These are phyloP conservation scores for Elongisporangium senticosum DNA, from an alignment of 352 stramenopile genomes.

Conservation along the genomic window DNA sequence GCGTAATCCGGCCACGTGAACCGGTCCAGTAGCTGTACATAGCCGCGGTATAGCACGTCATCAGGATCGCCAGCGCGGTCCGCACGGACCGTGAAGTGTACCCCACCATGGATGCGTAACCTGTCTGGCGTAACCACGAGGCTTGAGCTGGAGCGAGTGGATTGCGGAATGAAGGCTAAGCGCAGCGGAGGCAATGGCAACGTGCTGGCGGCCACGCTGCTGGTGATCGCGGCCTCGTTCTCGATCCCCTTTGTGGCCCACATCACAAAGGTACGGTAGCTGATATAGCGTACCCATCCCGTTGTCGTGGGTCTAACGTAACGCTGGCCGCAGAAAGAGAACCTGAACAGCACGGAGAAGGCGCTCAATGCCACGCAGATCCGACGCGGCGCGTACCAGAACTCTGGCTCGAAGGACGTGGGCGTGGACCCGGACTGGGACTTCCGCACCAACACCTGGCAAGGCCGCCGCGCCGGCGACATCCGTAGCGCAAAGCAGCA, in stretches of 20 bases:
- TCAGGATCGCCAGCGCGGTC: not conserved
- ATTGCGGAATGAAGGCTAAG: not conserved
- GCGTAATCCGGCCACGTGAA: not conserved
- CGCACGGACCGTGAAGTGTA: not conserved
- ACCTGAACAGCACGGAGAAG: slow-evolving; percentile 52
- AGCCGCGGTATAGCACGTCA: not conserved
- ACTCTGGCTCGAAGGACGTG: slow-evolving; percentile 71
- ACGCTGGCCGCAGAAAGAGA: slow-evolving; percentile 25
- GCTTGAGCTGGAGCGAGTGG: not conserved
- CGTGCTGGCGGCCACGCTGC: slow-evolving; percentile 36
- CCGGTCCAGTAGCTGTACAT: not conserved
- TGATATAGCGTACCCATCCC: slow-evolving; percentile 1
- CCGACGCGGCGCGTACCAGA: slow-evolving; percentile 75
- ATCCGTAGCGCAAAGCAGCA: slow-evolving; percentile 16
- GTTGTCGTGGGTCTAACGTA: not conserved
- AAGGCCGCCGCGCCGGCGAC: slow-evolving; percentile 35
- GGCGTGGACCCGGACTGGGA: slow-evolving; percentile 83
- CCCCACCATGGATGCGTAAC: not conserved
- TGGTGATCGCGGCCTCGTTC: slow-evolving; percentile 60
- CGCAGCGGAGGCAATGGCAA: slow-evolving; percentile 22
- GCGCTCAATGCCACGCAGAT: slow-evolving; percentile 67
- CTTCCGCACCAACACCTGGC: slow-evolving; percentile 59
- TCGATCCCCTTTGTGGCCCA: slow-evolving; percentile 67
- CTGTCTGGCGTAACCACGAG: not conserved
- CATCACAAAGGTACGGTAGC: slow-evolving; percentile 46